phyloP scores from a whole-genome alignment of 352 stramenopile genomes.

The Pythium oligandrum region DNA sequence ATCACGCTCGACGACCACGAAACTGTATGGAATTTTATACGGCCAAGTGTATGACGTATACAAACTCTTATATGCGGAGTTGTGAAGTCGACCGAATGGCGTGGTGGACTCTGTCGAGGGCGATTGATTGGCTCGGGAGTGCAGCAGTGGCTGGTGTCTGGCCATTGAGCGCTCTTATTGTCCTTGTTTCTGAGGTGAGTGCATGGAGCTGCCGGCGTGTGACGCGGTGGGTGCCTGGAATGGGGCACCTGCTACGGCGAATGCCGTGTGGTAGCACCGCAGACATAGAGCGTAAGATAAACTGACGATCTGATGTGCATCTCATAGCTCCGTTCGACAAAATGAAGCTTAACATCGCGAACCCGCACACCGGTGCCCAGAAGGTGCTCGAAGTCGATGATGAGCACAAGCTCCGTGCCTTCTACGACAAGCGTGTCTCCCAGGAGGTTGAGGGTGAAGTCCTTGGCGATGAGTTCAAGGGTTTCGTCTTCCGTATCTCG shows the following conservation, averaged over 20 bases:
- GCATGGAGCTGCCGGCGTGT: conserved; percentile 4
- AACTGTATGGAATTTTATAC: too few relatives aligned
- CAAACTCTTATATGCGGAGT: conserved; percentile 16
- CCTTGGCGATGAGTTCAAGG: conserved; percentile 99
- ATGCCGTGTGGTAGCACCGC: not conserved
- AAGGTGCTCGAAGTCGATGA: conserved; percentile 99
- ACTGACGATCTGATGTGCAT: too few relatives aligned
- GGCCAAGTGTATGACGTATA: conserved; percentile 10
- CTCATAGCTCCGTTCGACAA: conserved; percentile 10
- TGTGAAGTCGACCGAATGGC: not conserved
- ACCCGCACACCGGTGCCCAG: conserved; percentile 96
- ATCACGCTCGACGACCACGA: too few relatives aligned
- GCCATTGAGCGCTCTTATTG: conserved; percentile 13
- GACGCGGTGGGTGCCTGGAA: not conserved
- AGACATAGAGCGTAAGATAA: too few relatives aligned
- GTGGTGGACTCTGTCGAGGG: conserved; percentile 3
- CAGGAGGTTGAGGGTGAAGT: conserved; percentile 98
- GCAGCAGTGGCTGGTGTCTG: conserved; percentile 5
- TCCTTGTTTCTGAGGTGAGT: conserved; percentile 34
- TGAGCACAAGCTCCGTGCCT: conserved; percentile 98
- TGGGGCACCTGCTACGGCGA: not conserved
- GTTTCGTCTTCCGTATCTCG: conserved; percentile 98
- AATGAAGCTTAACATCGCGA: conserved; percentile 99
- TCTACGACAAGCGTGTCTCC: conserved; percentile 99
- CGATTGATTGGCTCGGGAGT: conserved; percentile 25